These are phyloP conservation scores for Apiospora koreana DNA, from an alignment of 2,329 filamentous ascomycete genomes.

Conservation along the genomic window DNA sequence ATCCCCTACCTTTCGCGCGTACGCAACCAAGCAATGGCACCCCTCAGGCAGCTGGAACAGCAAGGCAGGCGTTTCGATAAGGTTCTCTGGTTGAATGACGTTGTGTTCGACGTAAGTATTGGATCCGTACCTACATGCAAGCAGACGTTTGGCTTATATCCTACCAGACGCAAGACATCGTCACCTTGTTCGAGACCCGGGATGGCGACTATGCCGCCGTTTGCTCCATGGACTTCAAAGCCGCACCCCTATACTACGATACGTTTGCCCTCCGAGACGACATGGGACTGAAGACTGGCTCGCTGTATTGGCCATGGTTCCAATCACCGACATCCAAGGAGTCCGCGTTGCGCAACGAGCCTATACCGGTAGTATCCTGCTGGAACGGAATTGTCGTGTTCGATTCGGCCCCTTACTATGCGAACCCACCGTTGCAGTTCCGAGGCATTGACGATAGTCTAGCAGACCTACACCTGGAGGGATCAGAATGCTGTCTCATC, in stretches of 20 bases:
- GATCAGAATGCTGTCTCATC: slow-evolving; percentile 63
- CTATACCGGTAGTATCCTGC: slow-evolving; percentile 63
- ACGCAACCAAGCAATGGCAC: slow-evolving; percentile 64
- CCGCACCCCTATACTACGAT: slow-evolving; percentile 57
- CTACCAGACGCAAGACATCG: slow-evolving; percentile 45
- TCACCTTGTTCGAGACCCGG: slow-evolving; percentile 55
- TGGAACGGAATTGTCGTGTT: slow-evolving; percentile 65
- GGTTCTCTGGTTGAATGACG: slow-evolving; percentile 62
- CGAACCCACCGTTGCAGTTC: slow-evolving; percentile 51
- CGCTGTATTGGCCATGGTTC: slow-evolving; percentile 62
- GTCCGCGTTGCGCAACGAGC: slow-evolving; percentile 49
- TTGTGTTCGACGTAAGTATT: slow-evolving; percentile 53
- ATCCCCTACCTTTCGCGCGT: slow-evolving; percentile 68
- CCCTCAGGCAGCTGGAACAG: slow-evolving; percentile 51
- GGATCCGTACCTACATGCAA: background rate
- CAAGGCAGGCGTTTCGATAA: slow-evolving; percentile 55
- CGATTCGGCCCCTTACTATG: slow-evolving; percentile 49
- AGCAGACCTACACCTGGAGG: slow-evolving; percentile 55
- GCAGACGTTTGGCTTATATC: background rate
- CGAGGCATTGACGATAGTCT: slow-evolving; percentile 63
- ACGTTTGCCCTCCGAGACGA: slow-evolving; percentile 62
- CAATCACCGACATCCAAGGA: slow-evolving; percentile 40
- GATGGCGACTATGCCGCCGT: slow-evolving; percentile 59
- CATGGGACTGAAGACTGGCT: slow-evolving; percentile 51
- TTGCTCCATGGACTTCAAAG: slow-evolving; percentile 60